These are phyloP conservation scores for Talaromyces liani DNA, from an alignment of 495 filamentous ascomycete species.

Conservation along the genomic window DNA sequence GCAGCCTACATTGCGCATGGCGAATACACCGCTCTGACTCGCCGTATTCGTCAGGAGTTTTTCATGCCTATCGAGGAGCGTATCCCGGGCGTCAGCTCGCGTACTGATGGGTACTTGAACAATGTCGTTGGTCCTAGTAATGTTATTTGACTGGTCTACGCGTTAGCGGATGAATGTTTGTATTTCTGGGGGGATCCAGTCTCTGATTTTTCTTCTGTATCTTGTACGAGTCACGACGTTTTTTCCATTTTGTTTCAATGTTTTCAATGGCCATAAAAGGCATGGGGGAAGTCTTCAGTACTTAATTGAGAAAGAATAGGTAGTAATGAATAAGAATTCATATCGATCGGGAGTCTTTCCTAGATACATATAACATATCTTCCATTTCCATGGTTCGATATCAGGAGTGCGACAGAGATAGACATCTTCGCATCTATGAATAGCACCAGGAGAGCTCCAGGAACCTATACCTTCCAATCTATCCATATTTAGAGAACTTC, in stretches of 20 bases:
- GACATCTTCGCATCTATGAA: too few species aligned
- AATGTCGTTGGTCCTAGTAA: not conserved
- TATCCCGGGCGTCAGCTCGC: conserved; percentile 1
- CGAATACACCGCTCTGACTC: not conserved
- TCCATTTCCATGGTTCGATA: too few species aligned
- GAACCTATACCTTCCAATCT: too few species aligned
- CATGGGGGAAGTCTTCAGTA: not conserved
- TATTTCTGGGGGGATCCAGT: not conserved
- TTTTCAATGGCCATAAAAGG: not conserved
- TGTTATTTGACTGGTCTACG: not conserved
- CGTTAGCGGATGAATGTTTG: not conserved
- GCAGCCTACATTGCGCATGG: not conserved
- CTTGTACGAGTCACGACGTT: not conserved
- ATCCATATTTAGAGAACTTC: too few species aligned
- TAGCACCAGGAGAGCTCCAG: too few species aligned
- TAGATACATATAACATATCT: too few species aligned
- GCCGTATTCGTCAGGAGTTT: not conserved
- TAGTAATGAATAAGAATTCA: not conserved
- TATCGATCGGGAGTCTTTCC: too few species aligned
- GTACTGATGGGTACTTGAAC: conserved; percentile 1
- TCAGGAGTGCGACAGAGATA: too few species aligned
- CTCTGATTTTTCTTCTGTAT: not conserved
- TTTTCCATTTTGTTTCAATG: not conserved
- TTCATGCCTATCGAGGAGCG: not conserved
- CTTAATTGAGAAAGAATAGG: not conserved